Evolutionary conservation across 805 yeast species (phyloP).

Genomic region (Nakazawaea peltata): DNA sequence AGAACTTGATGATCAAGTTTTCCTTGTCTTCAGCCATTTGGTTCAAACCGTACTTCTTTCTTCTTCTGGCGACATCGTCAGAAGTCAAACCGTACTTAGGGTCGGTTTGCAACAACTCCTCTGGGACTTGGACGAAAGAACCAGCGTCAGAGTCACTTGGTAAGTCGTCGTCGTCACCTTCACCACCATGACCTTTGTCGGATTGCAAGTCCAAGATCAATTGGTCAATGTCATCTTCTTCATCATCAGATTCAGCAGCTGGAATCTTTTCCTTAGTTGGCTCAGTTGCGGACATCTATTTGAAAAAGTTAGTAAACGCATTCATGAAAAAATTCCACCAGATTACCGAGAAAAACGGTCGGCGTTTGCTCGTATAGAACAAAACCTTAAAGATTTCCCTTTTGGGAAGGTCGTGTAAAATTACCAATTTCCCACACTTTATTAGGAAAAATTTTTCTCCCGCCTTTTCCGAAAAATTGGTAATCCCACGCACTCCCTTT

Average conservation of each 20-base stretch:
- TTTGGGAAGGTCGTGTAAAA: too few species aligned
- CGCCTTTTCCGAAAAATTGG: too few species aligned
- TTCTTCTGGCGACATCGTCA: slow-evolving; percentile 74
- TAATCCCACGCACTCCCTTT: too few species aligned
- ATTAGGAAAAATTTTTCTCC: too few species aligned
- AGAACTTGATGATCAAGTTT: slow-evolving; percentile 69
- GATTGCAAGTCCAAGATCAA: slow-evolving; percentile 75
- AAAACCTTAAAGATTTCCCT: too few species aligned
- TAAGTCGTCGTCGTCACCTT: slow-evolving; percentile 42
- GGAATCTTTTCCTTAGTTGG: slow-evolving; percentile 21
- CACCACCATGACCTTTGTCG: slow-evolving; percentile 42
- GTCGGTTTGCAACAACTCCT: slow-evolving; percentile 77
- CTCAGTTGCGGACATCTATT: slow-evolving; percentile 14
- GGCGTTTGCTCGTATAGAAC: too few species aligned
- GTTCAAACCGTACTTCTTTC: slow-evolving; percentile 86
- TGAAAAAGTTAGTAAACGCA: neutral
- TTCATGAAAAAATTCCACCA: neutral
- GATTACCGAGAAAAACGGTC: too few species aligned
- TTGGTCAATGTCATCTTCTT: slow-evolving; percentile 64
- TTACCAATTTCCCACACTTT: too few species aligned
- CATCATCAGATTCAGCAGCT: slow-evolving; percentile 44
- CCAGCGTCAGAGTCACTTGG: slow-evolving; percentile 40
- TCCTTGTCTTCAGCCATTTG: slow-evolving; percentile 89
- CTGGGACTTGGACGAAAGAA: slow-evolving; percentile 74
- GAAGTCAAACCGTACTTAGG: slow-evolving; percentile 67